Evolutionary conservation across 1,139 yeast species (phyloP), one percentile per base, ranked within the genome.

Genomic region (Starmera stellimalicola): DNA sequence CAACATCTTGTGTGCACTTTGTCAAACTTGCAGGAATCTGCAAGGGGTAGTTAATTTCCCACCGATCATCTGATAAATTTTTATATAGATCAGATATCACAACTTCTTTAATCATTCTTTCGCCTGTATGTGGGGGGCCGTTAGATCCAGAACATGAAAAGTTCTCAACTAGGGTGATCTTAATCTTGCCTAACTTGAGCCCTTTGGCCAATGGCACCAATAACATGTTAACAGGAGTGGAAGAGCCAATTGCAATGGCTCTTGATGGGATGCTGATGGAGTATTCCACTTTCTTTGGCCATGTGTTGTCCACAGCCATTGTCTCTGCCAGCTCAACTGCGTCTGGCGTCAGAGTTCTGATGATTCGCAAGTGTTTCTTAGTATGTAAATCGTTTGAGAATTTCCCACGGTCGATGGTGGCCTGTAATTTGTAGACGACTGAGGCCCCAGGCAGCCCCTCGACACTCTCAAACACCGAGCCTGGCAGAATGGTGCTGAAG

Each of bases 201-300:
- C 95, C 95, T 55, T 91, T 91, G 29, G 77, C 57, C 30, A 91
- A 58, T 0, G 98, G 97, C 1, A 82, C 82, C 48, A 91, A 56
- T 48, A 73, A 65, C 50, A 91, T 65, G 45, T 76, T 70, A 10
- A 91, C 68, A 2, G 85, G 82, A 2, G 83, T 67, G 0, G 73
- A 62, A 0, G 94, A 77, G 1, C 98, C 98, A 28, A 91, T 77
- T 0, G 97, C 94, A 25, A 85, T 73, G 0, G 97, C 95, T 51
- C 83, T 79, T 12, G 88, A 68, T 0, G 97, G 96, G 8, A 84
- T 77, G 39, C 83, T 81, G 36, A 91, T 73, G 2, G 91, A 73
- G 56, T 91, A 91, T 49, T 93, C 97, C 31, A 91, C 84, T 55
- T 91, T 91, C 31, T 74, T 65, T 3, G 98, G 97, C 99, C 99